These are phyloP conservation scores for Claviceps lovelessii DNA, from an alignment of 2,329 filamentous ascomycete genomes.

Conservation along the genomic window DNA sequence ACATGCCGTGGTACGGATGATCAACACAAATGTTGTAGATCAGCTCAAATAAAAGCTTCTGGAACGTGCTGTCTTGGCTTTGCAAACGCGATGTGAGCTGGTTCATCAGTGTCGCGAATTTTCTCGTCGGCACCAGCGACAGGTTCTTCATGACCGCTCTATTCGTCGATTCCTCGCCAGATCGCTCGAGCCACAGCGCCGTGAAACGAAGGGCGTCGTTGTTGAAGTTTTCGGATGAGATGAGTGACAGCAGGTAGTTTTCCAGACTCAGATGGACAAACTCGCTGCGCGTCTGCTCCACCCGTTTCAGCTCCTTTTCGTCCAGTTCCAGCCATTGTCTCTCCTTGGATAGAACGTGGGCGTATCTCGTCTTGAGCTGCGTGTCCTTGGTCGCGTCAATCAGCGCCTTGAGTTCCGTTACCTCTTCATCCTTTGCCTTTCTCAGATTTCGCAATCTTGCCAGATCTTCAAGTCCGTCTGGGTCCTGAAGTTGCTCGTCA, in stretches of 20 bases:
- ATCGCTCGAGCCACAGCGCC: constrained; percentile 83
- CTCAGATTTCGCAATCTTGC: constrained; percentile 65
- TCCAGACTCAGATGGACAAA: constrained; percentile 82
- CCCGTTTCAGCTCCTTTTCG: constrained; percentile 67
- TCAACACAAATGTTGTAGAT: constrained; percentile 77
- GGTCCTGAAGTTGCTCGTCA: constrained; percentile 80
- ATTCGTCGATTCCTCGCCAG: constrained; percentile 63
- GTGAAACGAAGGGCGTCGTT: constrained; percentile 86
- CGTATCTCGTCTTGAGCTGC: constrained; percentile 41
- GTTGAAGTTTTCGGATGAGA: constrained; percentile 75
- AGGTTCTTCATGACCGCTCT: constrained; percentile 59
- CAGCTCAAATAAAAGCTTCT: constrained; percentile 56
- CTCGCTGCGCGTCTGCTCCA: constrained; percentile 60
- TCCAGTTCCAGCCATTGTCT: constrained; percentile 84
- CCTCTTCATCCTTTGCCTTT: constrained; percentile 68
- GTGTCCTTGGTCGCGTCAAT: constrained; percentile 35
- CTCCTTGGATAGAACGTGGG: constrained; percentile 53
- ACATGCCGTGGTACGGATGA: constrained; percentile 94
- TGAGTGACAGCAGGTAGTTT: constrained; percentile 78
- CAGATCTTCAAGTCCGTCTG: constrained; percentile 72
- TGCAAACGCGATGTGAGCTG: constrained; percentile 89
- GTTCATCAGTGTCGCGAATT: constrained; percentile 88
- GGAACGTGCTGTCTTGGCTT: constrained; percentile 56
- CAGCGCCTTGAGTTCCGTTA: constrained; percentile 53
- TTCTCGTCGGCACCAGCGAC: constrained; percentile 65